Evolutionary conservation across 352 stramenopile genomes (phyloP).

Genomic region (Phytophthora pistaciae): DNA sequence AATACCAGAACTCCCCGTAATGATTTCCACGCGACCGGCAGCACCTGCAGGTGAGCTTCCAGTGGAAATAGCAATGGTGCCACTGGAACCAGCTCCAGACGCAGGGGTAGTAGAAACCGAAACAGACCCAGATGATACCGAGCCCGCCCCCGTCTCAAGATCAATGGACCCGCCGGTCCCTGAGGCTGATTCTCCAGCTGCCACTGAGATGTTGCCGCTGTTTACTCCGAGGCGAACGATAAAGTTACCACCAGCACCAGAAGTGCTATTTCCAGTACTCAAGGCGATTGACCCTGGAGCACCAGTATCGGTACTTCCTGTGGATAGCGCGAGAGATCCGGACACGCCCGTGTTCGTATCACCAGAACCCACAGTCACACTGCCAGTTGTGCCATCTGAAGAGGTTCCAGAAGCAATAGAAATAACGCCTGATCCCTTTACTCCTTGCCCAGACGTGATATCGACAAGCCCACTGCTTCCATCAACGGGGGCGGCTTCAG

Average conservation of each 20-base stretch:
- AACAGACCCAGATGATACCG: slow-evolving; percentile 34
- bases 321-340: slow-evolving; percentile 38
- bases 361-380: slow-evolving; percentile 38
- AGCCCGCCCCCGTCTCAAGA: slow-evolving; percentile 23
- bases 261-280: slow-evolving; percentile 37
- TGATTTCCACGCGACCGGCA: slow-evolving; percentile 30
- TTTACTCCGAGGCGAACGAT: slow-evolving; percentile 34
- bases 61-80: slow-evolving; percentile 23
- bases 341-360: slow-evolving; percentile 31
- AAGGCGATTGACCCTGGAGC: slow-evolving; percentile 39
- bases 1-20: slow-evolving; percentile 32
- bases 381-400: slow-evolving; percentile 36
- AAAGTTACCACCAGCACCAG: slow-evolving; percentile 37
- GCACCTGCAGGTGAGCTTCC: slow-evolving; percentile 29
- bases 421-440: slow-evolving; percentile 35
- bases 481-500: slow-evolving; percentile 34
- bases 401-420: slow-evolving; percentile 35
- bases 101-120: slow-evolving; percentile 27
- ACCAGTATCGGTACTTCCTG: slow-evolving; percentile 27
- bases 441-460: slow-evolving; percentile 34
- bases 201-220: slow-evolving; percentile 38
- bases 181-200: slow-evolving; percentile 23
- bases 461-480: slow-evolving; percentile 51
- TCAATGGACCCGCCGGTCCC: slow-evolving; percentile 28
- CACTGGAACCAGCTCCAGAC: slow-evolving; percentile 21